phyloP scores from a whole-genome alignment of 2,329 filamentous ascomycete species.

The Neodidymelliopsis sp. region DNA sequence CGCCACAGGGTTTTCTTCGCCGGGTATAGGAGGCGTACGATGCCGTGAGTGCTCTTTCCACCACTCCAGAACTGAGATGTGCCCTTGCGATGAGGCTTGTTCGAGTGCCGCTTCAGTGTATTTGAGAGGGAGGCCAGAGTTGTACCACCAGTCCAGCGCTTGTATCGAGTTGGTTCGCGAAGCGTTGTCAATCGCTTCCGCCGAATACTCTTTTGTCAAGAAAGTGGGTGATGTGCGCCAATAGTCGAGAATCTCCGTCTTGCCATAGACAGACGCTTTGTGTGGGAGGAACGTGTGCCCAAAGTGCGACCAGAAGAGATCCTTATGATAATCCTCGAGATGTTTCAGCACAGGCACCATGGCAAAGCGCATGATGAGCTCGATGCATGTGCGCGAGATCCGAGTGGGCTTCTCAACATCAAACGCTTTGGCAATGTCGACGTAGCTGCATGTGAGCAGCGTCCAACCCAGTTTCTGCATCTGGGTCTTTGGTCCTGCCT shows the following conservation, averaged over 20 bases:
- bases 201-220: slow-evolving; percentile 83
- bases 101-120: slow-evolving; percentile 90
- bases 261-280: slow-evolving; percentile 88
- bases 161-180: slow-evolving; percentile 85
- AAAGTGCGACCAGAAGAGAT: slow-evolving; percentile 87
- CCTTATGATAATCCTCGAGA: slow-evolving; percentile 69
- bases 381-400: slow-evolving; percentile 81
- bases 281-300: slow-evolving; percentile 82
- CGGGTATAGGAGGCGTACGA: slow-evolving; percentile 30
- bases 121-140: slow-evolving; percentile 78
- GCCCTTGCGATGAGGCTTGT: slow-evolving; percentile 83
- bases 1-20: slow-evolving; percentile 23
- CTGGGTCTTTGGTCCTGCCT: slow-evolving; percentile 73
- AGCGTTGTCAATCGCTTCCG: slow-evolving; percentile 85
- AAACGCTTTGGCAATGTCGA: slow-evolving; percentile 77
- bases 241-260: slow-evolving; percentile 85
- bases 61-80: slow-evolving; percentile 89
- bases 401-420: slow-evolving; percentile 74
- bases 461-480: slow-evolving; percentile 85
- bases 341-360: slow-evolving; percentile 80
- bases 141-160: slow-evolving; percentile 91
- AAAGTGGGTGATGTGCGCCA: slow-evolving; percentile 87
- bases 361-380: slow-evolving; percentile 90
- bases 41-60: slow-evolving; percentile 76
- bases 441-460: slow-evolving; percentile 75